A percentile compares a stretch with the other conserved stretches of the same genome.
phyloP scores from a whole-genome alignment of 306 rosid genomes.

The Ochetophila trinervis region DNA sequence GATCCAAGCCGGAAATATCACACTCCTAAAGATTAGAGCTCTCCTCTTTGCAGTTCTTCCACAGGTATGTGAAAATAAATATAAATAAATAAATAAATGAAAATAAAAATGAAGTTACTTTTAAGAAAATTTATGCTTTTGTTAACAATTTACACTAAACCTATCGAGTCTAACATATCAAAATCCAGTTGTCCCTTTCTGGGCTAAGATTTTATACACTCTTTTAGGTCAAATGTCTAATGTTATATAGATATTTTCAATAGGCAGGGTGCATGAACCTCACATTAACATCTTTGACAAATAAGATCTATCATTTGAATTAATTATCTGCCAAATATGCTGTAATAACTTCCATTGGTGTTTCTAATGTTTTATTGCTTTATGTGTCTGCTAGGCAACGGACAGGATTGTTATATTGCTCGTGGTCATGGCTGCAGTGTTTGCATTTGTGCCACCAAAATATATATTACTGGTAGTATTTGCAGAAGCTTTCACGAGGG shows the following conservation, averaged over 20 bases:
- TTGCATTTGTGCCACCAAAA: slow-evolving; percentile 64
- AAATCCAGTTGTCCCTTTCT: not conserved
- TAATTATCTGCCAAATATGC: not conserved
- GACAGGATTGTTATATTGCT: slow-evolving; percentile 64
- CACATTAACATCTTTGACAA: not conserved
- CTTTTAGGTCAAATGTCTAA: too few species aligned
- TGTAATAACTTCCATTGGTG: not conserved
- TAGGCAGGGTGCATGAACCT: too few species aligned
- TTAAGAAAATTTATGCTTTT: not conserved
- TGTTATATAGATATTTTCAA: too few species aligned
- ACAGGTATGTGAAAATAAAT: slow-evolving; percentile 57
- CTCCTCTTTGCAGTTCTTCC: slow-evolving; percentile 79
- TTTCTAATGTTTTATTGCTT: not conserved
- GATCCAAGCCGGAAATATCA: slow-evolving; percentile 78
- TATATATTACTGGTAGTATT: slow-evolving; percentile 50
- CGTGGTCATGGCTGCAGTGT: slow-evolving; percentile 49
- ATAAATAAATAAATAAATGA: too few species aligned
- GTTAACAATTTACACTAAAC: not conserved
- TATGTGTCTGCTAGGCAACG: slow-evolving; percentile 58
- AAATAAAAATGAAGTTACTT: not conserved
- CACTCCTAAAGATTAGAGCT: slow-evolving; percentile 85
- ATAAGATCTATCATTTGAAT: not conserved
- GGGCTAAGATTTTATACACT: not conserved
- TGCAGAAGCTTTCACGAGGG: slow-evolving; percentile 70
- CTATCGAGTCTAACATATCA: not conserved